phyloP scores from a whole-genome alignment of 169 alveolate genomes.

The Babesia ovata region DNA sequence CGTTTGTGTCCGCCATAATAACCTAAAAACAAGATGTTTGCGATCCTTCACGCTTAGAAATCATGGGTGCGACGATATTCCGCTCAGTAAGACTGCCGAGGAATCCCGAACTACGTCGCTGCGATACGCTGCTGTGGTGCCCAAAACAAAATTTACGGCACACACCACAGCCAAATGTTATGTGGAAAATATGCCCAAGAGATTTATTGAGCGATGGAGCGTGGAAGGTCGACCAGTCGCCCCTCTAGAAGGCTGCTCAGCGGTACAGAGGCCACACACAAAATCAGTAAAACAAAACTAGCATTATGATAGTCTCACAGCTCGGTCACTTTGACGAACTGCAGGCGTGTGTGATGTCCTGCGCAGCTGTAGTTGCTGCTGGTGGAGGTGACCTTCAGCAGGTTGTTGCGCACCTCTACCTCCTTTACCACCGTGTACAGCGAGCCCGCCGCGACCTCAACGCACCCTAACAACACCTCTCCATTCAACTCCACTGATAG shows the following conservation, averaged over 20 bases:
- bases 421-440: slow-evolving; percentile 64
- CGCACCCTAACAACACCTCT: slow-evolving; percentile 36
- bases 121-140: no score
- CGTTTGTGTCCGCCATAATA: not conserved
- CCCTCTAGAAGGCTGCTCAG: no score
- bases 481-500: slow-evolving; percentile 63
- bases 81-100: no score
- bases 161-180: no score
- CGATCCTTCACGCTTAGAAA: no score
- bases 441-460: slow-evolving; percentile 19
- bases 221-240: no score
- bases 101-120: no score
- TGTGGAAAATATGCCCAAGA: no score
- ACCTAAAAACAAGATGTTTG: no score
- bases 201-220: no score
- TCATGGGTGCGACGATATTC: no score
- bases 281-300: not conserved
- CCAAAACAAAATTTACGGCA: no score
- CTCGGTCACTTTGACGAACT: slow-evolving; percentile 34
- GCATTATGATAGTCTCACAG: slow-evolving; percentile 10
- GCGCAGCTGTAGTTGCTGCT: slow-evolving; percentile 43
- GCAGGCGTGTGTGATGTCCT: slow-evolving; percentile 16
- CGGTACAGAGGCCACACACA: slow-evolving; percentile 11
- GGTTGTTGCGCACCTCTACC: slow-evolving; percentile 53
- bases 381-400: slow-evolving; percentile 62